Conservation (phyloP, 1,284 basidiomycete species). For the Hymenochaete sp. region DNA sequence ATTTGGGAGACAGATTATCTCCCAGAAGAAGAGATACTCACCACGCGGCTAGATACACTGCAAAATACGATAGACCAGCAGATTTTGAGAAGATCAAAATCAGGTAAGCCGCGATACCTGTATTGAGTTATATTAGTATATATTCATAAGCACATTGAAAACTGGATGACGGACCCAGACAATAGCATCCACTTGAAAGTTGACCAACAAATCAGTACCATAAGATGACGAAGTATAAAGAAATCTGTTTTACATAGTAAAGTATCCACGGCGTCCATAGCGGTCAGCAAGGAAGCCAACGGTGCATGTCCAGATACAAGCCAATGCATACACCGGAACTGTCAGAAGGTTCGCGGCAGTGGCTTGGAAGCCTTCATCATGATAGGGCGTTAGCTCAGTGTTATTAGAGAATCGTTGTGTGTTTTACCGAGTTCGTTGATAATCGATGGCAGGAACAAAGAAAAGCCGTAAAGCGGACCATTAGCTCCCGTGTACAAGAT, state of each 20-base stretch:
- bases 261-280: conserved; percentile 47
- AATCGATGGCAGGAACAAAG: conserved; percentile 64
- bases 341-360: conserved; percentile 65
- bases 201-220: conserved; percentile 1
- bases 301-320: conserved; percentile 53
- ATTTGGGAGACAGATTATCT: conserved; percentile 3
- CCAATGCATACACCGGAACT: conserved; percentile 59
- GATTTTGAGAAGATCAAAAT: conserved; percentile 57
- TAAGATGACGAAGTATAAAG: neutral
- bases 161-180: conserved; percentile 38
- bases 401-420: neutral
- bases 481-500: conserved; percentile 48
- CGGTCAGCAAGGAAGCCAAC: conserved; percentile 58
- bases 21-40: conserved; percentile 19
- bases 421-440: conserved; percentile 47
- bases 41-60: conserved; percentile 59
- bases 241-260: conserved; percentile 47
- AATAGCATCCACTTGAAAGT: conserved; percentile 26
- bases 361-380: conserved; percentile 48
- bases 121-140: conserved; percentile 24
- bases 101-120: conserved; percentile 47
- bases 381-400: neutral
- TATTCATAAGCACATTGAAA: conserved; percentile 36
- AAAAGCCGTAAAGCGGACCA: conserved; percentile 65
- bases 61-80: conserved; percentile 58